These are phyloP conservation scores for Penicillium sp. DNA, from an alignment of 2,329 filamentous ascomycete genomes.

Conservation along the genomic window DNA sequence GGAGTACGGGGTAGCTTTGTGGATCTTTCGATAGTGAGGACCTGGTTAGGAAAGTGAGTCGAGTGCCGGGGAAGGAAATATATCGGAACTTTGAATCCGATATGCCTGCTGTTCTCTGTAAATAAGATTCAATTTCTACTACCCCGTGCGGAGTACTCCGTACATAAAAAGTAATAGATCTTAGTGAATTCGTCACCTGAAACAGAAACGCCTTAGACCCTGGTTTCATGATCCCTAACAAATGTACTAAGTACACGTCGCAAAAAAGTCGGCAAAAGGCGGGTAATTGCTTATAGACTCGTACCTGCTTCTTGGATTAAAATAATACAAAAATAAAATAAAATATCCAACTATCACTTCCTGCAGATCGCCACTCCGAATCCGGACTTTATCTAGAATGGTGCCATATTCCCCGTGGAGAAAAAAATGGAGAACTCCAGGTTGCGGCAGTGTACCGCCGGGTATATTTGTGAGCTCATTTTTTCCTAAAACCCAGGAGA, in stretches of 20 bases:
- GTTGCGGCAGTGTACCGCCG: not conserved
- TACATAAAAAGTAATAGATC: not conserved
- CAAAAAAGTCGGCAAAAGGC: conserved; percentile 21
- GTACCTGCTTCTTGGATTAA: not conserved
- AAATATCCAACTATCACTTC: not conserved
- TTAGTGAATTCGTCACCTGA: conserved; percentile 10
- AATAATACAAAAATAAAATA: not conserved
- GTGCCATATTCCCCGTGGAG: conserved; percentile 23
- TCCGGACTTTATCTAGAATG: conserved; percentile 19
- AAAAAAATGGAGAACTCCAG: conserved; percentile 11
- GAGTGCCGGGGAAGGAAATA: not conserved
- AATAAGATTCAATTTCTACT: not conserved
- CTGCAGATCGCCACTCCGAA: conserved; percentile 19
- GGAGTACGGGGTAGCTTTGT: not conserved
- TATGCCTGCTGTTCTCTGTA: not conserved
- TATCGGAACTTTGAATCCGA: conserved; percentile 12
- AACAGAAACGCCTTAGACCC: conserved; percentile 8
- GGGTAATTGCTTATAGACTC: conserved; percentile 12
- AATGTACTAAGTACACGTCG: not conserved
- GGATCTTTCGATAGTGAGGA: conserved; percentile 1
- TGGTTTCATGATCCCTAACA: not conserved
- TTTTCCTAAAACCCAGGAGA: not conserved
- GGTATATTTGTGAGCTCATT: not conserved
- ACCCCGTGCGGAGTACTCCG: not conserved
- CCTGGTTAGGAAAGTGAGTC: conserved; percentile 11